A percentile compares a stretch with the other conserved stretches of the same genome.
Evolutionary conservation across 2,329 filamentous ascomycete genomes (phyloP).

Genomic region (Falciphora oryzae): DNA sequence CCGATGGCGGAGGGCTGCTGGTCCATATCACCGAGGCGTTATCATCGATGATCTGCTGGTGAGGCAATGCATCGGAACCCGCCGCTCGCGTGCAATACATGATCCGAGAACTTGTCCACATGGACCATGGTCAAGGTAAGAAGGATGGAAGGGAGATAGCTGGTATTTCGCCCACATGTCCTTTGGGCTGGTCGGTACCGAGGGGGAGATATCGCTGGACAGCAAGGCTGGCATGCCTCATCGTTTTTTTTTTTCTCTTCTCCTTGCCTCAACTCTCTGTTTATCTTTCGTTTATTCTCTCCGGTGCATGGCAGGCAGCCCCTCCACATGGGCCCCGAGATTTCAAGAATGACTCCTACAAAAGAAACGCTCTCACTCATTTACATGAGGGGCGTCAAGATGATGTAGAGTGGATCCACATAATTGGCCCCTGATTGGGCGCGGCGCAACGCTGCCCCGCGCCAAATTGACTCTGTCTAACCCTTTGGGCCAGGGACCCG

Average conservation of each 20-base stretch:
- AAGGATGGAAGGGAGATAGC: too few relatives aligned
- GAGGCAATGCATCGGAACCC: background rate
- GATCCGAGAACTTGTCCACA: background rate
- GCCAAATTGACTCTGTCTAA: background rate
- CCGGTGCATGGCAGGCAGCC: too few relatives aligned
- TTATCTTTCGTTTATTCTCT: too few relatives aligned
- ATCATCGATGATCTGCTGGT: background rate
- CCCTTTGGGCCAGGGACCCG: background rate
- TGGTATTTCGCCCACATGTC: background rate
- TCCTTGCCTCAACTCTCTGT: too few relatives aligned
- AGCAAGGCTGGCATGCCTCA: background rate
- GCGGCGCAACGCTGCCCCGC: background rate
- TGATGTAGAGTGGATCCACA: background rate
- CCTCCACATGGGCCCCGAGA: too few relatives aligned
- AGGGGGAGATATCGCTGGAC: background rate
- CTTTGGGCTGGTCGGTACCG: background rate
- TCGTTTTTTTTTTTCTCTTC: too few relatives aligned
- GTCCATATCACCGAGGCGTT: background rate
- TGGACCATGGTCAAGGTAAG: background rate
- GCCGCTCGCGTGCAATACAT: background rate
- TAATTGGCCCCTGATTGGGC: background rate
- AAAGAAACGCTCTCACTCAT: background rate
- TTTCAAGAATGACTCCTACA: background rate
- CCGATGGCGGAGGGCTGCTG: too few relatives aligned
- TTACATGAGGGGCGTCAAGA: background rate